Evolutionary conservation across 129 eudicot species (phyloP).

Genomic region (Pittosporum tobira): DNA sequence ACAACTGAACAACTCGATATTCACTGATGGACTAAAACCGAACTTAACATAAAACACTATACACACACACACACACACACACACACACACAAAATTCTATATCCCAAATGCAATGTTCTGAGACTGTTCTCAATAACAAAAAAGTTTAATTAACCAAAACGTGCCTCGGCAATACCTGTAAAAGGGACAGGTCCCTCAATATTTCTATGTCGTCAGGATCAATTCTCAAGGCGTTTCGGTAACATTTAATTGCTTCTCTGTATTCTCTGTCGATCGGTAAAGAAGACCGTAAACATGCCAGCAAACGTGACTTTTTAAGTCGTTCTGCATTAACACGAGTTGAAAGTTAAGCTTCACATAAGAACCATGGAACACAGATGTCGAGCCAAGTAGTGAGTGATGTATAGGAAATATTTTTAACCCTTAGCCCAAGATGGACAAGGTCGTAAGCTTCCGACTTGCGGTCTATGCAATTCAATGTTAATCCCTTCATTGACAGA

Average conservation of each 20-base stretch:
- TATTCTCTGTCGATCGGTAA: constrained; percentile 99
- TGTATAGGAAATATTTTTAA: constrained; percentile 15
- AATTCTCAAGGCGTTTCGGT: constrained; percentile 90
- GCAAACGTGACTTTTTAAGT: constrained; percentile 96
- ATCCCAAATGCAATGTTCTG: too few species aligned
- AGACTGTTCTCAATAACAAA: too few species aligned
- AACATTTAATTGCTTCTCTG: constrained; percentile 94
- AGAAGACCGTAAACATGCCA: constrained; percentile 99
- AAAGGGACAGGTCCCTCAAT: constrained; percentile 83
- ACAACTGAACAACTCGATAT: constrained; percentile 5
- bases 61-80: too few species aligned
- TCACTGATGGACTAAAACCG: background rate
- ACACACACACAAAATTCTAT: too few species aligned
- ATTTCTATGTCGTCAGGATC: constrained; percentile 99
- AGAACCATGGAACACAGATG: background rate
- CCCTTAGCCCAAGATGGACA: constrained; percentile 97
- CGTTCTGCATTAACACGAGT: constrained; percentile 58
- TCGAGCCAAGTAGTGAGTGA: background rate
- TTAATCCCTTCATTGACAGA: constrained; percentile 90
- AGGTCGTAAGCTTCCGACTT: constrained; percentile 97
- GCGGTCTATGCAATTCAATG: constrained; percentile 98
- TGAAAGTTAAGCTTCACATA: background rate
- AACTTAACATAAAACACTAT: background rate
- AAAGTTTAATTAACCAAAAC: too few species aligned
- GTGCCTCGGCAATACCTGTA: too few species aligned